Evolutionary conservation across 257 asterid genomes (phyloP).

Genomic region (Salvia miltiorrhiza): DNA sequence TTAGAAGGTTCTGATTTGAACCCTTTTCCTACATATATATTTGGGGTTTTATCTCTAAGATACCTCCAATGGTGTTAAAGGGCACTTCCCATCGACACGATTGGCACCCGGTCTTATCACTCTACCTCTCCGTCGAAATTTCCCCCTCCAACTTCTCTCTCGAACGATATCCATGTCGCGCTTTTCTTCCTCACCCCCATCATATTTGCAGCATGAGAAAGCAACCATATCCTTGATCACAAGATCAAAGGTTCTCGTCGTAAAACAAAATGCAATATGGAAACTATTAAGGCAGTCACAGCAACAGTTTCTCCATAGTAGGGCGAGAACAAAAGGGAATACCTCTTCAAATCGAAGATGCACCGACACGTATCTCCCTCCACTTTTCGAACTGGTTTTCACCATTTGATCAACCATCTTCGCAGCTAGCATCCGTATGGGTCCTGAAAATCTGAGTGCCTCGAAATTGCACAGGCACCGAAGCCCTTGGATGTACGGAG

Average conservation of each 20-base stretch:
- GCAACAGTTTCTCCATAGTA: not conserved
- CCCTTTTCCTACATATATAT: too few species aligned
- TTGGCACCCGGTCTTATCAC: constrained; percentile 92
- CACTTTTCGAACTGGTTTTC: constrained; percentile 65
- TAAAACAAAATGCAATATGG: not conserved
- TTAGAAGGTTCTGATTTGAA: too few species aligned
- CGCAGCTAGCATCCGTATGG: constrained; percentile 94
- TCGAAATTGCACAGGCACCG: constrained; percentile 96
- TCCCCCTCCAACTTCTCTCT: constrained; percentile 99
- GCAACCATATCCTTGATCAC: constrained; percentile 94
- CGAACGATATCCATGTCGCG: constrained; percentile 95
- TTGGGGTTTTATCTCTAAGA: too few species aligned
- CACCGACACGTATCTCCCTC: constrained; percentile 78
- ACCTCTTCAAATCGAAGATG: constrained; percentile 99
- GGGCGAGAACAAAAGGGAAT: not conserved
- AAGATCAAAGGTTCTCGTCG: not conserved
- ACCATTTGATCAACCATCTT: constrained; percentile 96
- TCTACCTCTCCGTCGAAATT: constrained; percentile 87
- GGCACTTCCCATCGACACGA: constrained; percentile 95
- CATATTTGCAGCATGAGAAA: constrained; percentile 91
- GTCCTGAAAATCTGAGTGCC: constrained; percentile 91
- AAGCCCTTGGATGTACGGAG: constrained; percentile 76
- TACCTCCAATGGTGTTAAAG: constrained; percentile 97
- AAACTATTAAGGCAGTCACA: not conserved
- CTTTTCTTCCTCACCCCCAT: constrained; percentile 95